Percentiles rank a stretch among this genome's conserved stretches.
These are phyloP conservation scores for Chaetoceros tenuissimus DNA, from an alignment of 108 stramenopile genomes.

Conservation along the genomic window DNA sequence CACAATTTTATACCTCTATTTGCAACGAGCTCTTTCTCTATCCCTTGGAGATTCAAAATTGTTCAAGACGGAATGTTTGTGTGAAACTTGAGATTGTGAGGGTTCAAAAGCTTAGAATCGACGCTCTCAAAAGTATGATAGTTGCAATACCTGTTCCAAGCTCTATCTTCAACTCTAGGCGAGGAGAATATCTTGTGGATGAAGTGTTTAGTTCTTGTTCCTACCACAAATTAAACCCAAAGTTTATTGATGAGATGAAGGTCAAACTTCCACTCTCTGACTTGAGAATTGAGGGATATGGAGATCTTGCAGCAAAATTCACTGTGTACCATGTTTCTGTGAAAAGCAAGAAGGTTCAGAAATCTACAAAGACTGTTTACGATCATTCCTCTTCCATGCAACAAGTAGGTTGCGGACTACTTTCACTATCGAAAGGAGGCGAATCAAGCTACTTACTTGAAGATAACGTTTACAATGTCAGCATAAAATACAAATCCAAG, in stretches of 20 bases:
- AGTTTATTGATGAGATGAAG: constrained; percentile 82
- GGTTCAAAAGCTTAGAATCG: constrained; percentile 58
- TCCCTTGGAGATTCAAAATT: constrained; percentile 55
- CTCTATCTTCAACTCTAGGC: constrained; percentile 61
- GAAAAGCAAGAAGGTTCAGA: constrained; percentile 27
- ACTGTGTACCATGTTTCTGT: constrained; percentile 55
- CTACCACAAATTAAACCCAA: constrained; percentile 33
- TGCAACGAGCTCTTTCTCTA: constrained; percentile 78
- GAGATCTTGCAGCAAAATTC: constrained; percentile 38
- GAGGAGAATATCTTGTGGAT: constrained; percentile 70
- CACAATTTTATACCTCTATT: constrained; percentile 54
- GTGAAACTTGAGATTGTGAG: constrained; percentile 71
- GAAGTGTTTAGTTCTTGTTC: constrained; percentile 65
- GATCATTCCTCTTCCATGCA: constrained; percentile 24
- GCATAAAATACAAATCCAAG: constrained; percentile 33
- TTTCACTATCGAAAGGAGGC: constrained; percentile 40
- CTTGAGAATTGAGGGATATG: constrained; percentile 17
- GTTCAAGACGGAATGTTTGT: constrained; percentile 63
- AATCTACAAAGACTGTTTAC: constrained; percentile 5
- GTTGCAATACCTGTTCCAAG: constrained; percentile 47
- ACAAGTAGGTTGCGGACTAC: constrained; percentile 59
- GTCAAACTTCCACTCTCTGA: constrained; percentile 62
- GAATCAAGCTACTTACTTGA: constrained; percentile 35
- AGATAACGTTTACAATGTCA: constrained; percentile 67
- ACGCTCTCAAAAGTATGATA: constrained; percentile 32